Evolutionary conservation across 73 alveolate species (phyloP).

Genomic region (Blepharisma stoltei): DNA sequence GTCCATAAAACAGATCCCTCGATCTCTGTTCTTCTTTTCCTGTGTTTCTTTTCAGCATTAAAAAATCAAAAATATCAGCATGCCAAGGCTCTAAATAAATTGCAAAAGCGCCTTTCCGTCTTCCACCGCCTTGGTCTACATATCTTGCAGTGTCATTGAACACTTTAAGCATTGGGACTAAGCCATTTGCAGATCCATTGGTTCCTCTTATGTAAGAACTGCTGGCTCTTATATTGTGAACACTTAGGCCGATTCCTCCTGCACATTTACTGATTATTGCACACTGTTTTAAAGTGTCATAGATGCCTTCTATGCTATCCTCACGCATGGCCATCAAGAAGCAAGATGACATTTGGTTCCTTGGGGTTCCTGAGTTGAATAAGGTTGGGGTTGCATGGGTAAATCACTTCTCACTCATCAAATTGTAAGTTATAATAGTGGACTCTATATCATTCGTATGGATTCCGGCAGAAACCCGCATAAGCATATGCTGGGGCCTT

Average conservation of each 20-base stretch:
- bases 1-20: constrained; percentile 89
- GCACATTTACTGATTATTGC: constrained; percentile 74
- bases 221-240: constrained; percentile 79
- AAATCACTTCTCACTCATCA: constrained; percentile 71
- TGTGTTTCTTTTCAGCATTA: constrained; percentile 72
- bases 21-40: constrained; percentile 86
- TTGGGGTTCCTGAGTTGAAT: constrained; percentile 89
- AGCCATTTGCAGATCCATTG: constrained; percentile 87
- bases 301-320: constrained; percentile 88
- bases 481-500: constrained; percentile 77
- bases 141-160: constrained; percentile 91
- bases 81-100: constrained; percentile 91
- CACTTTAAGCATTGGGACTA: constrained; percentile 88
- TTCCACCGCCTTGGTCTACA: constrained; percentile 96
- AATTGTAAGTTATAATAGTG: constrained; percentile 71
- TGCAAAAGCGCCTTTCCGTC: constrained; percentile 87
- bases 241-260: constrained; percentile 78
- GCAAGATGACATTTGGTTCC: constrained; percentile 76
- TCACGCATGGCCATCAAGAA: constrained; percentile 52
- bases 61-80: constrained; percentile 72
- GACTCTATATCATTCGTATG: constrained; percentile 25
- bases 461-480: constrained; percentile 62
- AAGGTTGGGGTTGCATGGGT: constrained; percentile 96
- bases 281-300: constrained; percentile 49
- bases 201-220: constrained; percentile 90